Evolutionary conservation across 179 eudicot genomes (phyloP).

Genomic region (Pouteria campechiana): DNA sequence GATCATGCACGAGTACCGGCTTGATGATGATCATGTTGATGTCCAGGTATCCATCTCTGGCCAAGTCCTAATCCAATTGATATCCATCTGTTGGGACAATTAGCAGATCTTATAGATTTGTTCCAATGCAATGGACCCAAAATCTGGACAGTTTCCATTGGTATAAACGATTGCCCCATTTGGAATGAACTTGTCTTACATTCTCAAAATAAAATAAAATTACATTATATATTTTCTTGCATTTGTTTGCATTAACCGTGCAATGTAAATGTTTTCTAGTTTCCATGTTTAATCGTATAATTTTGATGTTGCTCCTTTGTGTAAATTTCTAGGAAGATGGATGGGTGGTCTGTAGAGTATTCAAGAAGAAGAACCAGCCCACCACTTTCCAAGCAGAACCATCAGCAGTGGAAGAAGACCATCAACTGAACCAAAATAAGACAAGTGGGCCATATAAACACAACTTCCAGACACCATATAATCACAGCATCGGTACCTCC

Average conservation of each 20-base stretch:
- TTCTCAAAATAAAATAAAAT: too few relatives aligned
- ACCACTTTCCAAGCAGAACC: too few relatives aligned
- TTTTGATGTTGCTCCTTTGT: too few relatives aligned
- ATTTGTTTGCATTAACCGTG: too few relatives aligned
- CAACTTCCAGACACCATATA: conserved; percentile 6
- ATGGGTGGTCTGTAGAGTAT: conserved; percentile 52
- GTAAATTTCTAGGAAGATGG: too few relatives aligned
- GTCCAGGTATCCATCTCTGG: background rate
- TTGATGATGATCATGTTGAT: conserved; percentile 16
- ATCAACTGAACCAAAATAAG: too few relatives aligned
- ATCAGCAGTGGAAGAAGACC: too few relatives aligned
- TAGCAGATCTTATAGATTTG: background rate
- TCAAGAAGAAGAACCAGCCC: conserved; percentile 48
- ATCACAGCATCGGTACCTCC: conserved; percentile 16
- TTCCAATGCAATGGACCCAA: background rate
- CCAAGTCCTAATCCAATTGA: background rate
- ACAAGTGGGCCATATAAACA: conserved; percentile 8
- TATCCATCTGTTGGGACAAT: too few relatives aligned
- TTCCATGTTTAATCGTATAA: too few relatives aligned
- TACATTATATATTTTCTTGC: too few relatives aligned
- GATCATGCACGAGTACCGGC: conserved; percentile 42
- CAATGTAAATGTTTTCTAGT: too few relatives aligned
- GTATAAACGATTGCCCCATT: conserved; percentile 1
- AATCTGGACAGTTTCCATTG: background rate
- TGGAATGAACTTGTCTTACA: too few relatives aligned